phyloP scores from a whole-genome alignment of 495 filamentous ascomycete species.

The Cercophora samala region DNA sequence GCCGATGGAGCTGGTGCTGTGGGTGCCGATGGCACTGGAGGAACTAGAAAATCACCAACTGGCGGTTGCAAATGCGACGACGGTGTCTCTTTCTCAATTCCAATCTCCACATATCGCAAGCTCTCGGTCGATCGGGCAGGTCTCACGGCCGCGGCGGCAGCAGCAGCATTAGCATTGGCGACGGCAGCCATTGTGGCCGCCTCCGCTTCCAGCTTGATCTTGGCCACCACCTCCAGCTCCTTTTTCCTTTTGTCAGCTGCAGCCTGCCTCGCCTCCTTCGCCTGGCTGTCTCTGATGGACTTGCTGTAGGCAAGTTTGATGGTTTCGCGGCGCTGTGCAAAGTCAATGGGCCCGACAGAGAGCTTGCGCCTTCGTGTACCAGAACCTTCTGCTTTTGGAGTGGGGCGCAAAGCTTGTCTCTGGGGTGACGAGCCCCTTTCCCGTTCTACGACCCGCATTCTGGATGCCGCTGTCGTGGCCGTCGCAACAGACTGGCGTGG shows the following conservation, averaged over 20 bases:
- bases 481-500: constrained; percentile 75
- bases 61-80: background rate
- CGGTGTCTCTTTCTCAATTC: constrained; percentile 8
- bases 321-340: constrained; percentile 68
- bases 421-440: constrained; percentile 40
- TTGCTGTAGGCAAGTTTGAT: constrained; percentile 80
- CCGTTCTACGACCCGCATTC: constrained; percentile 51
- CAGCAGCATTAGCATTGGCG: constrained; percentile 19
- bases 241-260: constrained; percentile 44
- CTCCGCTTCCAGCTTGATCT: constrained; percentile 33
- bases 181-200: constrained; percentile 28
- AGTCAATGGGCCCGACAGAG: constrained; percentile 67
- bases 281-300: constrained; percentile 66
- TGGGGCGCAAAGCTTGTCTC: constrained; percentile 39
- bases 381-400: constrained; percentile 34
- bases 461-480: constrained; percentile 63
- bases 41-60: background rate
- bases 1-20: constrained; percentile 11
- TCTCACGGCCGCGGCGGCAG: constrained; percentile 11
- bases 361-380: constrained; percentile 44
- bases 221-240: constrained; percentile 40
- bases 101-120: constrained; percentile 5
- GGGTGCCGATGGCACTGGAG: background rate
- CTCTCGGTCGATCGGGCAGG: constrained; percentile 7
- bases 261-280: constrained; percentile 49